Evolutionary conservation across 768 basidiomycete genomes (phyloP), one percentile per base, ranked within the genome.

Genomic region (Termitomyces sp.): DNA sequence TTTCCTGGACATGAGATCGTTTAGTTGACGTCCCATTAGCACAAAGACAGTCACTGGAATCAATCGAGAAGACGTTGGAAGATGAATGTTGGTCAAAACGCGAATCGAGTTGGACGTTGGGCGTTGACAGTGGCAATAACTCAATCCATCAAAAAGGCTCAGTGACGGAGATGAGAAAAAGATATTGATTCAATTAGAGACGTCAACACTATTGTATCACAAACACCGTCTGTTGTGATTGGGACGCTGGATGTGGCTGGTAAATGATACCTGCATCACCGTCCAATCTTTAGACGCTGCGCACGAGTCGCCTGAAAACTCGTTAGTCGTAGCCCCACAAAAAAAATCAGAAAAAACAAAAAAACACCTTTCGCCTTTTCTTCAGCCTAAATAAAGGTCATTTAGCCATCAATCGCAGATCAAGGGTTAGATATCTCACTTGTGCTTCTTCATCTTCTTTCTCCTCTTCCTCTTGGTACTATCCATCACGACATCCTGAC

Each of bases 381-480:
- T 87, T 91, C 68, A 92, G 81, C 78, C 92, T 93, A 61, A 6
- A 63, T 51, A 60, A 53, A 51, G 47, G 11, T 24, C 24, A 44
- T 58, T 45, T 46, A 45, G 39, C 48, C 46, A 49, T 39, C 27
- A 57, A 20, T 36, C 30, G 46, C 55, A 58, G 41, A 52, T n/a
- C 37, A 58, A 55, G 46, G 24, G 7, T 33, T 22, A 30, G 50
- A 30, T 80, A 3, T 80, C 90, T 73, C 68, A 93, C 93, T 95
- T 95, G 73, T 96, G 94, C 76, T 95, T 96, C 82, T 89, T 93
- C 87, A 96, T 96, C 86, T 95, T 96, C 85, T 86, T 89, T 79
- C 85, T 79, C 65, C 85, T 81, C 80, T 94, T 94, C 72, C 91
- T 83, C 78, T 87, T 89, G 31, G 84, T 85, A 65, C 91, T 93